phyloP scores from a whole-genome alignment of 1,284 basidiomycete species.

The Sporisorium exsertum region DNA sequence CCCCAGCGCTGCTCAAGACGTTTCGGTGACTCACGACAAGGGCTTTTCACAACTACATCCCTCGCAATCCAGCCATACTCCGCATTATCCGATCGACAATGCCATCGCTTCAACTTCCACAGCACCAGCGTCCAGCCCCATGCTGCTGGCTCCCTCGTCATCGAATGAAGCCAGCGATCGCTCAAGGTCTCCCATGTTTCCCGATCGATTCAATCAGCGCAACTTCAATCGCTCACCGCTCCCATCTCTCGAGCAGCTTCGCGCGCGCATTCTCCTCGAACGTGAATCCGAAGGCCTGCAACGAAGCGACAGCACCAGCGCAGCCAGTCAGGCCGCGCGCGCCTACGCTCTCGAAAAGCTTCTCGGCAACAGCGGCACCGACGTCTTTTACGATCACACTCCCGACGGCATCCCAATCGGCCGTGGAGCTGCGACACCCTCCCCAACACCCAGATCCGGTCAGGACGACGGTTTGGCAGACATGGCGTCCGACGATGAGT shows the following conservation, averaged over 20 bases:
- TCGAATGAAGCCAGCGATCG: slow-evolving; percentile 18
- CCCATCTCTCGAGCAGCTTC: slow-evolving; percentile 65
- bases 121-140: not conserved
- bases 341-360: slow-evolving; percentile 67
- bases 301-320: slow-evolving; percentile 60
- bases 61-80: not conserved
- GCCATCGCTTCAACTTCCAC: slow-evolving; percentile 13
- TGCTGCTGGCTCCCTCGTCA: slow-evolving; percentile 10
- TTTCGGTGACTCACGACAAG: not conserved
- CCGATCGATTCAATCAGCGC: slow-evolving; percentile 24
- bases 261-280: slow-evolving; percentile 62
- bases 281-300: slow-evolving; percentile 55
- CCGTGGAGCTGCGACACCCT: slow-evolving; percentile 38
- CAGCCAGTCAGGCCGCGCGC: slow-evolving; percentile 63
- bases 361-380: slow-evolving; percentile 56
- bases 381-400: slow-evolving; percentile 51
- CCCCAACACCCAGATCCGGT: slow-evolving; percentile 21
- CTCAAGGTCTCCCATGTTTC: slow-evolving; percentile 36
- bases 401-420: slow-evolving; percentile 40
- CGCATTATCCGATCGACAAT: not conserved
- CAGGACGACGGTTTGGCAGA: slow-evolving; percentile 20
- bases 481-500: slow-evolving; percentile 47
- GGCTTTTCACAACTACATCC: slow-evolving; percentile 5
- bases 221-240: slow-evolving; percentile 51
- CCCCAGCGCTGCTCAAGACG: not conserved